Conservation (phyloP, 2,329 filamentous ascomycete species). For the Aureobasidium uvarum region DNA sequence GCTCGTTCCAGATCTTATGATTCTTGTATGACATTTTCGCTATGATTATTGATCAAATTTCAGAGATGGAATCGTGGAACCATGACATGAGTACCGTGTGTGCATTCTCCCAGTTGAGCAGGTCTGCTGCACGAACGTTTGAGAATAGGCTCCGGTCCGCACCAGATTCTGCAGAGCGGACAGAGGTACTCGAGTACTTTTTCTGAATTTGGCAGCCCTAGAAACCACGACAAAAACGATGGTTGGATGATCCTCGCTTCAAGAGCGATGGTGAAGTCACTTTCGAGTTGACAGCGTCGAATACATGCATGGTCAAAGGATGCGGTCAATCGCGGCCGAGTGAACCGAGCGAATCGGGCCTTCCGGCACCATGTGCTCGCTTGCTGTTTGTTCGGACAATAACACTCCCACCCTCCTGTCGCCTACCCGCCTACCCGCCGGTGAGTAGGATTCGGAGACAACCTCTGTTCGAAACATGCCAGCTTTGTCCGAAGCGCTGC, state of each 20-base stretch:
- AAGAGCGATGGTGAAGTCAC: not conserved
- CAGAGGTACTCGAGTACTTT: not conserved
- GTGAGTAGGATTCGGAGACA: not conserved
- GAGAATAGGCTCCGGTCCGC: not conserved
- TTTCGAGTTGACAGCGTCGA: not conserved
- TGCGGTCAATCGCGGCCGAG: slow-evolving; percentile 15
- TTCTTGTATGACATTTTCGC: not conserved
- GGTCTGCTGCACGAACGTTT: not conserved
- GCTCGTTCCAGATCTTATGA: slow-evolving; percentile 10
- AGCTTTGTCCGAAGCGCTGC: slow-evolving; percentile 4
- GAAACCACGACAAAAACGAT: not conserved
- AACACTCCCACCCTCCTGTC: not conserved
- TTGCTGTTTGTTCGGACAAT: slow-evolving; percentile 4
- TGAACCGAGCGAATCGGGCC: slow-evolving; percentile 23
- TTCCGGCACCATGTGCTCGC: slow-evolving; percentile 8
- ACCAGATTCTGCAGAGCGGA: not conserved
- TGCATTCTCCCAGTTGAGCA: not conserved
- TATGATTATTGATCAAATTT: slow-evolving; percentile 2
- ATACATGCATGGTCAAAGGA: not conserved
- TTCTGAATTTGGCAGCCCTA: not conserved
- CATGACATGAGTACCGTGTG: not conserved
- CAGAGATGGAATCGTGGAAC: not conserved
- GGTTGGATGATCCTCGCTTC: not conserved
- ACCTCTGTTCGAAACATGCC: slow-evolving; percentile 1
- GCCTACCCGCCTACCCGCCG: slow-evolving; percentile 6